phyloP scores from a whole-genome alignment of 2,329 filamentous ascomycete genomes.

The Aspergillus fumigatiaffinis region DNA sequence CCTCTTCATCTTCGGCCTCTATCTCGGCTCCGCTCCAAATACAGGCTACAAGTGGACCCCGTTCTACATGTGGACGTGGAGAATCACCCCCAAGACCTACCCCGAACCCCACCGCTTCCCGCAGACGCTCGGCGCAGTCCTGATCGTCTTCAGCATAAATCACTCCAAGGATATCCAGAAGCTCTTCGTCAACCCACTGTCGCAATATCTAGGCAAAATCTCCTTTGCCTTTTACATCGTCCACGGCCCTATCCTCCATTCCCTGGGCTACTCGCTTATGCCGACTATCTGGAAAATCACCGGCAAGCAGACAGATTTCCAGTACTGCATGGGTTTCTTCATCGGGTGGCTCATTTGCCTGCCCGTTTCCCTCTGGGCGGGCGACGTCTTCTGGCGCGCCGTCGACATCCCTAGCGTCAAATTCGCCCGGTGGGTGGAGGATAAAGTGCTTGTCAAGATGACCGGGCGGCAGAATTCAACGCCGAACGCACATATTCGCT shows the following conservation, averaged over 20 bases:
- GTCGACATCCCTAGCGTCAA: conserved; percentile 52
- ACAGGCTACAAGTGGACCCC: conserved; percentile 38
- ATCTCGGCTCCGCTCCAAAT: conserved; percentile 42
- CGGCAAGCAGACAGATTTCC: conserved; percentile 36
- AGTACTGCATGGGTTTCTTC: conserved; percentile 38
- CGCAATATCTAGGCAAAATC: conserved; percentile 46
- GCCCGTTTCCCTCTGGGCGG: conserved; percentile 48
- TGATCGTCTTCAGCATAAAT: conserved; percentile 43
- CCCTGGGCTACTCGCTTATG: conserved; percentile 42
- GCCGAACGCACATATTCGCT: conserved; percentile 4
- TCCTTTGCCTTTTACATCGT: conserved; percentile 48
- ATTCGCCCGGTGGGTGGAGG: conserved; percentile 50
- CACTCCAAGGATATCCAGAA: conserved; percentile 39
- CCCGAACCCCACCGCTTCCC: conserved; percentile 43
- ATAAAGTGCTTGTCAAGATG: conserved; percentile 23
- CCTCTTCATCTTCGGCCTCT: conserved; percentile 39
- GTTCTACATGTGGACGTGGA: conserved; percentile 39
- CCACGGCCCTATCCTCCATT: conserved; percentile 43
- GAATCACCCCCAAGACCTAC: conserved; percentile 38
- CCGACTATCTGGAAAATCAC: conserved; percentile 38
- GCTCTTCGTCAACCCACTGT: conserved; percentile 38
- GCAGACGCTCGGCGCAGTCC: conserved; percentile 39
- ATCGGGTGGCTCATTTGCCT: conserved; percentile 40
- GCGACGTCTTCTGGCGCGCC: conserved; percentile 57
- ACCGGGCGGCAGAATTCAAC: conserved; percentile 5